These are phyloP conservation scores for Jamesozyma gamospora DNA, from an alignment of 805 yeast genomes.

Conservation along the genomic window DNA sequence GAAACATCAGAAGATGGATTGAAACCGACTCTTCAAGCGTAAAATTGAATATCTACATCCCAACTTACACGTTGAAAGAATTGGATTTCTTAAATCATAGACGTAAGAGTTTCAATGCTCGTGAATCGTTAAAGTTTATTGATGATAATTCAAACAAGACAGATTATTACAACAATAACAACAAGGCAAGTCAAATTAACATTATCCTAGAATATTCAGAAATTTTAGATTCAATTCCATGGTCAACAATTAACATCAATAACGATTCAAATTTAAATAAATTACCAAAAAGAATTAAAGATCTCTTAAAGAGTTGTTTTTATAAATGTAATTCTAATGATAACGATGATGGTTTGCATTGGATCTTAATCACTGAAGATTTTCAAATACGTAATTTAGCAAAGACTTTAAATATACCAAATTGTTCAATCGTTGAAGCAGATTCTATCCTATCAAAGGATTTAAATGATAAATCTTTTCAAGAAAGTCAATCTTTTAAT, in stretches of 20 bases:
- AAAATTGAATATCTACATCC: slow-evolving; percentile 41
- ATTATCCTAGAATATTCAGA: slow-evolving; percentile 42
- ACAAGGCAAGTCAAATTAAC: slow-evolving; percentile 12
- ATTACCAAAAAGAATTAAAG: slow-evolving; percentile 45
- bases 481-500: slow-evolving; percentile 18
- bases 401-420: slow-evolving; percentile 44
- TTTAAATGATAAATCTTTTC: slow-evolving; percentile 17
- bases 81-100: slow-evolving; percentile 48
- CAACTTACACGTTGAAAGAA: slow-evolving; percentile 42
- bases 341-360: slow-evolving; percentile 29
- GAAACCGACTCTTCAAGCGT: slow-evolving; percentile 16
- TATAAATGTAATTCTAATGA: slow-evolving; percentile 41
- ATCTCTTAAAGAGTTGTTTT: slow-evolving; percentile 48
- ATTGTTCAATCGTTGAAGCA: slow-evolving; percentile 28
- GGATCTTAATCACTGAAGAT: slow-evolving; percentile 60
- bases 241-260: slow-evolving; percentile 16
- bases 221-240: slow-evolving; percentile 17
- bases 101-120: slow-evolving; percentile 51
- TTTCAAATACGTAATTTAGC: slow-evolving; percentile 43
- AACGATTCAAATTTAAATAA: slow-evolving; percentile 9
- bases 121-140: slow-evolving; percentile 53
- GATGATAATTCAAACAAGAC: slow-evolving; percentile 30
- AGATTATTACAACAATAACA: neutral
- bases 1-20: slow-evolving; percentile 54
- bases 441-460: slow-evolving; percentile 21